phyloP scores from a whole-genome alignment of 129 eudicot species.

The Calendula officinalis region DNA sequence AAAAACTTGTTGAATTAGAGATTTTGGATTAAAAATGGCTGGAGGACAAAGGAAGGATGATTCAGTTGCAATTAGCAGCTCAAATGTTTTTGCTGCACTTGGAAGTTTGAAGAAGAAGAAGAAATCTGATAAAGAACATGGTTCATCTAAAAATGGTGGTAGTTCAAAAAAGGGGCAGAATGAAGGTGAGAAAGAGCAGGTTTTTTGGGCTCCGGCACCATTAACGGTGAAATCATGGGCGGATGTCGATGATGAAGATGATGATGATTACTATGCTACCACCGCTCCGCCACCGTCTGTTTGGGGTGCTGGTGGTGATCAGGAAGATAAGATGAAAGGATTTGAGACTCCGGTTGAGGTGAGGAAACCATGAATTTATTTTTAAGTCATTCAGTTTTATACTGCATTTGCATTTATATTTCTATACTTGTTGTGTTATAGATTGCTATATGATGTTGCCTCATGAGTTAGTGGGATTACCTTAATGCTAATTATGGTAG shows the following conservation, averaged over 20 bases:
- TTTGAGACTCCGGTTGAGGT: conserved; percentile 42
- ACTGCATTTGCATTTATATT: conserved; percentile 13
- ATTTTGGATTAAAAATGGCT: conserved; percentile 49
- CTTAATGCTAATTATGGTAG: neutral
- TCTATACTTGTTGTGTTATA: neutral
- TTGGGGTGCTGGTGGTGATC: conserved; percentile 54
- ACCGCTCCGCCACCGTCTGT: conserved; percentile 62
- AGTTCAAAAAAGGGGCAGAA: conserved; percentile 45
- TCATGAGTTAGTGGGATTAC: neutral
- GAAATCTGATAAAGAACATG: conserved; percentile 45
- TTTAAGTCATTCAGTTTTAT: conserved; percentile 6
- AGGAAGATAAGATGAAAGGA: conserved; percentile 49
- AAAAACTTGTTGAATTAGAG: conserved; percentile 3
- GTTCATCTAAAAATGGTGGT: conserved; percentile 36
- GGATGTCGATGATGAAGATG: conserved; percentile 93
- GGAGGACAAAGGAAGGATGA: conserved; percentile 88
- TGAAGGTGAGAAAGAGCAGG: conserved; percentile 26
- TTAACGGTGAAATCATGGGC: conserved; percentile 81
- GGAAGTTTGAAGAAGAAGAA: conserved; percentile 88
- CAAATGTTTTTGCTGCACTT: conserved; percentile 85
- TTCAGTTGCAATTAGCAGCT: conserved; percentile 55
- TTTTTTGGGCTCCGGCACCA: conserved; percentile 79
- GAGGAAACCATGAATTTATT: conserved; percentile 13
- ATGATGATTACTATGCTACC: conserved; percentile 86
- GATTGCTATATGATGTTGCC: neutral